Evolutionary conservation across 352 stramenopile species (phyloP), one percentile per base, ranked within the genome.

Genomic region (Pythium biforme): DNA sequence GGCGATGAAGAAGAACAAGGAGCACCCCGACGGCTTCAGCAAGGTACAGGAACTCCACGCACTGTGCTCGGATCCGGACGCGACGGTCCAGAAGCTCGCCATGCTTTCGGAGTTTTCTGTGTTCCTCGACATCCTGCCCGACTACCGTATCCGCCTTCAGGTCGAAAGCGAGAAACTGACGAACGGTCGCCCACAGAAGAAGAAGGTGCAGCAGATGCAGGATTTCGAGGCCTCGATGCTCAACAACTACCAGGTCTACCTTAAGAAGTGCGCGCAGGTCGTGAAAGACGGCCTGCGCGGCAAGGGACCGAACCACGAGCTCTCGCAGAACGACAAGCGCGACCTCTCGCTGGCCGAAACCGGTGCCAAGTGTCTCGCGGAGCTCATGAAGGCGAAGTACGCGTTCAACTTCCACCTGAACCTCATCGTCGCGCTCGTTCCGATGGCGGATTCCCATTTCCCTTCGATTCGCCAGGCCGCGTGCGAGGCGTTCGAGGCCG

Each of bases 121-220:
- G 31, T 98, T 98, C 57, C 77, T 97, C 41, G 96, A 99, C 56
- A 97, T 99, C 31, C 53, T 98, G 31, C 96, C 96, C 0, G 84
- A 92, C 59, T 98, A 99, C 77, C 86, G 95, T 53, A 98, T 99
- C 52, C 91, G 95, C 59, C 62, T 90, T 23, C 81, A 92, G 31
- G 95, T 81, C 1, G 75, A 91, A 50, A 63, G 65, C 3, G 94
- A 98, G 64, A 82, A 89, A 63, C 83, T 89, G 64, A 64, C 47
- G 0, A 78, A 88, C 23, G 89, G 89, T 33, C 81, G 79, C 0
- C 84, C 84, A 10, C 75, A 83, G 62, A 95, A 95, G 73, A 95
- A 95, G 64, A 88, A 89, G 58, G 86, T 95, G 58, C 77, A 94
- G 67, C 76, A 92, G 54, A 88, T 95, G 79, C 86, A 92, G 57